Conservation (phyloP, 2,329 filamentous ascomycete species). For the Fusarium oligoseptatum region DNA sequence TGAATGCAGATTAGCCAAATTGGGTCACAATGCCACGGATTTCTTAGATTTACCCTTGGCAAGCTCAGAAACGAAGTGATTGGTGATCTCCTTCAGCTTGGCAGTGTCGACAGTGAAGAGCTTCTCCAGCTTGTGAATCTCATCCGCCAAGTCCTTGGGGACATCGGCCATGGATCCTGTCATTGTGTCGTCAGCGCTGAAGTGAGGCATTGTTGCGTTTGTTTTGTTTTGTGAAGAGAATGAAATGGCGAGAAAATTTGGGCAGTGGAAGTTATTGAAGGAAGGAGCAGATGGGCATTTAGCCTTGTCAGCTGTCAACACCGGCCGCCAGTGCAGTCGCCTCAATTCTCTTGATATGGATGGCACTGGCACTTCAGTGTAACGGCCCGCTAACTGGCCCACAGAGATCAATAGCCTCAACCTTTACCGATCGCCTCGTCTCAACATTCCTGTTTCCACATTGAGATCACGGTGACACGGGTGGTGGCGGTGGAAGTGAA, state of each 20-base stretch:
- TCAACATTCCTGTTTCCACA: constrained; percentile 17
- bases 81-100: constrained; percentile 90
- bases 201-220: not conserved
- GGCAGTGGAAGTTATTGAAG: not conserved
- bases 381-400: constrained; percentile 23
- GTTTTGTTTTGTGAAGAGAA: not conserved
- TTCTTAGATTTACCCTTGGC: constrained; percentile 73
- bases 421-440: constrained; percentile 10
- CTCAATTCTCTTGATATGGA: constrained; percentile 12
- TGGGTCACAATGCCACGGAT: not conserved
- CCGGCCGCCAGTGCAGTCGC: not conserved
- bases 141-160: constrained; percentile 82
- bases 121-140: constrained; percentile 88
- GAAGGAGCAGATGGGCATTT: constrained; percentile 13
- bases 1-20: constrained; percentile 27
- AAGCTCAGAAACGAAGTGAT: constrained; percentile 90
- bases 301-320: constrained; percentile 13
- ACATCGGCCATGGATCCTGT: constrained; percentile 91
- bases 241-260: not conserved
- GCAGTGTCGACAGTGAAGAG: constrained; percentile 81
- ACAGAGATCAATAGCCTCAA: constrained; percentile 1
- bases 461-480: constrained; percentile 31
- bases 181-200: constrained; percentile 35
- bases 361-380: constrained; percentile 18
- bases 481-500: constrained; percentile 7